Conservation (phyloP, 148 eudicot genomes). For the Arbutus unedo region DNA sequence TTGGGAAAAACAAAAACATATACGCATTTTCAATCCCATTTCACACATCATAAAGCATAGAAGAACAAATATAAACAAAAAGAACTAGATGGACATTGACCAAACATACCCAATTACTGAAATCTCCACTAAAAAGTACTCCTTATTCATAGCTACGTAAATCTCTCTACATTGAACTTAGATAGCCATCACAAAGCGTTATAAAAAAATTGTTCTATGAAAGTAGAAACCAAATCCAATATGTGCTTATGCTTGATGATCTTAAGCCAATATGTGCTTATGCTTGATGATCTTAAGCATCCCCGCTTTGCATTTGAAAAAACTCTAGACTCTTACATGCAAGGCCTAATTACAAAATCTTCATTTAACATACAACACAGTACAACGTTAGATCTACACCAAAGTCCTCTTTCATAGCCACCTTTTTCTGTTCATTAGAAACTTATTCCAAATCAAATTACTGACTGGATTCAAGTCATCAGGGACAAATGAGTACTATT, state of each 20-base stretch:
- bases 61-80: background rate
- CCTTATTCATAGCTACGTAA: background rate
- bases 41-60: background rate
- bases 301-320: background rate
- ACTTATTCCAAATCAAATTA: background rate
- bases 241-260: background rate
- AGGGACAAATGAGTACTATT: background rate
- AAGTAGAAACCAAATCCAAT: background rate
- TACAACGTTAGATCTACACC: background rate
- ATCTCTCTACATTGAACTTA: background rate
- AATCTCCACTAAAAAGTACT: background rate
- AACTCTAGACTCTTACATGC: background rate
- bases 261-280: background rate
- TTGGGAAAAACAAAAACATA: conserved; percentile 27
- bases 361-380: background rate
- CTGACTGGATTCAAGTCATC: background rate
- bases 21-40: conserved; percentile 12
- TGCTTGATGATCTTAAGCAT: background rate
- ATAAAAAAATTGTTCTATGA: too few species aligned
- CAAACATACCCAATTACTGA: background rate
- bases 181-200: conserved; percentile 3
- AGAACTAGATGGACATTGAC: background rate
- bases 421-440: background rate
- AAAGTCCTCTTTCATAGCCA: background rate
- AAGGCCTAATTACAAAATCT: background rate